Percentiles rank a stretch among this genome's conserved stretches.
phyloP scores from a whole-genome alignment of 2,329 filamentous ascomycete genomes.

The Erysiphe pisi region DNA sequence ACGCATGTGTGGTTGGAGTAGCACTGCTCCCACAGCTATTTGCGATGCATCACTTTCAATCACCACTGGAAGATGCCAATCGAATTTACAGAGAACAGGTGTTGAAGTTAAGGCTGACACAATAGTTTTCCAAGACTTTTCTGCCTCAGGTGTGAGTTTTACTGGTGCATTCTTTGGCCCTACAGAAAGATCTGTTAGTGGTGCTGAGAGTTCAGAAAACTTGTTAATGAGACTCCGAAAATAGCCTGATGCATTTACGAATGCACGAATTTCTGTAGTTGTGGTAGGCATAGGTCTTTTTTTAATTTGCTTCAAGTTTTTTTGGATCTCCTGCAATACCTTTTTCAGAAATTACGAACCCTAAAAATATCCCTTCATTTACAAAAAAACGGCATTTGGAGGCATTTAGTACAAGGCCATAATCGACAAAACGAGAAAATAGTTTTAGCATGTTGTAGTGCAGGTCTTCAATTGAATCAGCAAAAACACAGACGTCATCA shows the following conservation, averaged over 20 bases:
- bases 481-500: neutral
- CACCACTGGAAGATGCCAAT: neutral
- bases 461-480: neutral
- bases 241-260: neutral
- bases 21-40: neutral
- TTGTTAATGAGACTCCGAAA: conserved; percentile 2
- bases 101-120: neutral
- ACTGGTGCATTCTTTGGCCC: neutral
- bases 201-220: neutral
- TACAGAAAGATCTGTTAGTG: neutral
- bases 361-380: too few relatives aligned
- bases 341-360: too few relatives aligned
- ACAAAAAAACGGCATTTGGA: too few relatives aligned
- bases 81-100: neutral
- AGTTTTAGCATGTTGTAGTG: neutral
- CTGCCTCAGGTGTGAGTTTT: neutral
- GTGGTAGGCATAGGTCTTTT: neutral
- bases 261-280: neutral
- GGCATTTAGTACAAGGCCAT: too few relatives aligned
- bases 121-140: neutral
- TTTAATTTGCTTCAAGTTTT: too few relatives aligned
- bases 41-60: neutral
- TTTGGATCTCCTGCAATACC: too few relatives aligned
- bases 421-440: too few relatives aligned
- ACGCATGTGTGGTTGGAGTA: neutral